phyloP scores from a whole-genome alignment of 306 rosid species.

The Clitoria ternatea region DNA sequence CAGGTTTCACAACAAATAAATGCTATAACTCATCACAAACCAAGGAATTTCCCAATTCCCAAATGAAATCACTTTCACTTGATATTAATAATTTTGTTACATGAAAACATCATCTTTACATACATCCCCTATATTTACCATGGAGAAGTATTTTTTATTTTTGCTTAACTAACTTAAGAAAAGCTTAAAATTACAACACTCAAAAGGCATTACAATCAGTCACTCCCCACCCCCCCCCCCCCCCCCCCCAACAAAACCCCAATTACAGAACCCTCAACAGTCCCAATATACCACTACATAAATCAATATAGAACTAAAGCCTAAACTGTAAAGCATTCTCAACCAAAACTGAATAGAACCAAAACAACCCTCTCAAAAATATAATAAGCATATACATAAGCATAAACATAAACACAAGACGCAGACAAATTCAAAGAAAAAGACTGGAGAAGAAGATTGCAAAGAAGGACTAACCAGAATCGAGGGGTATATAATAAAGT shows the following conservation, averaged over 20 bases:
- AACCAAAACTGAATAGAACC: background rate
- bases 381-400: background rate
- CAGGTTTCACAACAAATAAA: background rate
- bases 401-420: too few relatives aligned
- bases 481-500: constrained; percentile 77
- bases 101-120: background rate
- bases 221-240: background rate
- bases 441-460: constrained; percentile 11
- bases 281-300: constrained; percentile 1
- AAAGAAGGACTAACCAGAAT: constrained; percentile 66
- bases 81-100: background rate
- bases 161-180: background rate
- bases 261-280: background rate
- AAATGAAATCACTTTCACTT: background rate
- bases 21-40: background rate
- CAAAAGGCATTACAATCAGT: background rate
- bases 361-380: background rate
- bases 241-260: background rate
- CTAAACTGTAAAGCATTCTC: constrained; percentile 1
- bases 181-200: background rate
- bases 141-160: background rate
- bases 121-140: background rate
- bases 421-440: background rate
- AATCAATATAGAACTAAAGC: background rate
- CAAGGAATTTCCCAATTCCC: constrained; percentile 7